These are phyloP conservation scores for Saccharomycopsis phalli DNA, from an alignment of 1,139 yeast genomes.

Conservation along the genomic window DNA sequence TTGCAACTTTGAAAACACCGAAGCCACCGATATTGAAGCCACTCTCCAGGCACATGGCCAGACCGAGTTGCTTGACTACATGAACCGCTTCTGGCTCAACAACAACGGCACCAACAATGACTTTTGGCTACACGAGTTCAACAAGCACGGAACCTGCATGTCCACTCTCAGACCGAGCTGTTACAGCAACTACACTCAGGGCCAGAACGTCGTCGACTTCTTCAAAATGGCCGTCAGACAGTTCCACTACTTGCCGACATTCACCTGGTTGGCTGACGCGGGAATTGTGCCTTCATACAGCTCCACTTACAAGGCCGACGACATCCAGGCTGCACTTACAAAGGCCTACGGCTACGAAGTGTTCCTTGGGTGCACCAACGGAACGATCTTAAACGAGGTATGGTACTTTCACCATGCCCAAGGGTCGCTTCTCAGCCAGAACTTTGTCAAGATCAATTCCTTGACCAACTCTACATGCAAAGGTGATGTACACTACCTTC, in stretches of 20 bases:
- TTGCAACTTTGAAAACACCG: slow-evolving; percentile 53
- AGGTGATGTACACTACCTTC: slow-evolving; percentile 55
- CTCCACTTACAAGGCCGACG: slow-evolving; percentile 52
- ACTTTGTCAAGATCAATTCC: slow-evolving; percentile 58
- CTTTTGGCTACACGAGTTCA: slow-evolving; percentile 90
- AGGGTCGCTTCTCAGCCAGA: slow-evolving; percentile 65
- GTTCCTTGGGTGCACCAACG: slow-evolving; percentile 61
- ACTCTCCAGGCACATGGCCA: slow-evolving; percentile 44
- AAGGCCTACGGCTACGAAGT: slow-evolving; percentile 58
- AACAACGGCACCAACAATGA: slow-evolving; percentile 52
- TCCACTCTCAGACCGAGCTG: slow-evolving; percentile 69
- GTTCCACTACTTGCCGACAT: slow-evolving; percentile 62
- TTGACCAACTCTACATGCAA: slow-evolving; percentile 58
- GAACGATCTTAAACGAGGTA: slow-evolving; percentile 66
- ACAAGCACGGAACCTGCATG: slow-evolving; percentile 93
- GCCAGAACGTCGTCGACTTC: slow-evolving; percentile 70
- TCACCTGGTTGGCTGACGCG: slow-evolving; percentile 34
- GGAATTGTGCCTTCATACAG: slow-evolving; percentile 43
- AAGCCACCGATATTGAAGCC: slow-evolving; percentile 39
- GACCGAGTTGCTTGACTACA: slow-evolving; percentile 42
- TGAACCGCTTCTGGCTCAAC: slow-evolving; percentile 70
- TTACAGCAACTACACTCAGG: slow-evolving; percentile 27
- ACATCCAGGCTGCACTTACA: slow-evolving; percentile 57
- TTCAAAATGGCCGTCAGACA: slow-evolving; percentile 57
- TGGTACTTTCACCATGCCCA: slow-evolving; percentile 82